Conservation (phyloP, 2,329 filamentous ascomycete species). For the Blastomyces emzantsi region DNA sequence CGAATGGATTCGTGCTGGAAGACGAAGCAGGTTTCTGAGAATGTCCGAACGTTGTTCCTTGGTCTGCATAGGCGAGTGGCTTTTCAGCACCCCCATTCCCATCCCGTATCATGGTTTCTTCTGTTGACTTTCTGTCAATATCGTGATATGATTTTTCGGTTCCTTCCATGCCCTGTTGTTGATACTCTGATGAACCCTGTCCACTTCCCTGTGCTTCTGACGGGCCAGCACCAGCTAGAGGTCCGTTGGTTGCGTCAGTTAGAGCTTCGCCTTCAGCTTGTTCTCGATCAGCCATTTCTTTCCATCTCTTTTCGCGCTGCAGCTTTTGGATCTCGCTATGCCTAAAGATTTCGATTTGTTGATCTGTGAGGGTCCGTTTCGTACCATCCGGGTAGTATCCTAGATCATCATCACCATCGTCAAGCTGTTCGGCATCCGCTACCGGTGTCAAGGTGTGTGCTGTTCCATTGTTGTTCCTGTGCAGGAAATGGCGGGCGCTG, state of each 20-base stretch:
- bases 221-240: neutral
- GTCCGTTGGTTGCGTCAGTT: neutral
- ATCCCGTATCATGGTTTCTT: neutral
- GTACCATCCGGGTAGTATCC: constrained; percentile 81
- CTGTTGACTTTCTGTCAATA: neutral
- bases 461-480: constrained; percentile 10
- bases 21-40: neutral
- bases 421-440: constrained; percentile 20
- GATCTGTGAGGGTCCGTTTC: constrained; percentile 83
- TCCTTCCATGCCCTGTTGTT: neutral
- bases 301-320: constrained; percentile 43
- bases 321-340: constrained; percentile 76
- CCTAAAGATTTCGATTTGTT: constrained; percentile 82
- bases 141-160: neutral
- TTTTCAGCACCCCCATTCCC: neutral
- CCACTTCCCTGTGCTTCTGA: neutral
- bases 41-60: neutral
- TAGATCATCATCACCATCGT: constrained; percentile 53
- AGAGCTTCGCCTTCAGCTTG: neutral
- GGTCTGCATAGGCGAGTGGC: neutral
- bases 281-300: constrained; percentile 19
- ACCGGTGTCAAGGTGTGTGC: constrained; percentile 1
- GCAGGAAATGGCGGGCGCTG: constrained; percentile 50
- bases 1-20: neutral
- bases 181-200: neutral